phyloP scores from a whole-genome alignment of 2,329 filamentous ascomycete species.

The Aspergillus versicolor region DNA sequence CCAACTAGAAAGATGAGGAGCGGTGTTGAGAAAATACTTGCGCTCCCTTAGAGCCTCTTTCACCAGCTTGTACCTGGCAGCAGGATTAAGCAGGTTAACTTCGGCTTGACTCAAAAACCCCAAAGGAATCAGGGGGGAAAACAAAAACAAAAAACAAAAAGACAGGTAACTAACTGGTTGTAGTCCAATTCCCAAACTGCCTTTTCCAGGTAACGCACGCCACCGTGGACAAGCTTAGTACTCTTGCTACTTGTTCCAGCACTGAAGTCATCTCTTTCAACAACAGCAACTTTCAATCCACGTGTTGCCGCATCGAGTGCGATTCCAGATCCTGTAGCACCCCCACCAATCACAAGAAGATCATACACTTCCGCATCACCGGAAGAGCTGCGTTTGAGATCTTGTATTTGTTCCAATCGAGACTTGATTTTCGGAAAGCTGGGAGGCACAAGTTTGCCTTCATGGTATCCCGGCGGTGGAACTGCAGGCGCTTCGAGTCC shows the following conservation, averaged over 20 bases:
- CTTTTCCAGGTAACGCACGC: slow-evolving; percentile 82
- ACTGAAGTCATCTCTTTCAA: slow-evolving; percentile 81
- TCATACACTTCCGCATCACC: slow-evolving; percentile 59
- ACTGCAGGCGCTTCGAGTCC: slow-evolving; percentile 62
- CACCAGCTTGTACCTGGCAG: slow-evolving; percentile 62
- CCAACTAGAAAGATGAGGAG: slow-evolving; percentile 77
- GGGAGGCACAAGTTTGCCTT: slow-evolving; percentile 57
- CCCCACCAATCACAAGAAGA: slow-evolving; percentile 74
- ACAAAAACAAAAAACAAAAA: background rate
- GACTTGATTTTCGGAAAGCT: slow-evolving; percentile 53
- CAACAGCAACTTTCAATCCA: slow-evolving; percentile 74
- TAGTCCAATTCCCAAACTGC: slow-evolving; percentile 84
- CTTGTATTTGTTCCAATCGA: slow-evolving; percentile 52
- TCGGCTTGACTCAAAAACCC: too few relatives aligned
- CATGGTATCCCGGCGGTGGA: slow-evolving; percentile 61
- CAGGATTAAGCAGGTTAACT: slow-evolving; percentile 7
- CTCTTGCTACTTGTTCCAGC: slow-evolving; percentile 82
- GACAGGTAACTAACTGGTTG: slow-evolving; percentile 59
- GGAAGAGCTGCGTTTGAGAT: slow-evolving; percentile 47
- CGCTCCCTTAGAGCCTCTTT: slow-evolving; percentile 79
- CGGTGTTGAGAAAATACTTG: slow-evolving; percentile 79
- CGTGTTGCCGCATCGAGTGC: slow-evolving; percentile 78
- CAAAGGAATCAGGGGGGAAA: too few relatives aligned
- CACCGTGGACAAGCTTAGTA: slow-evolving; percentile 83
- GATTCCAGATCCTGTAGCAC: slow-evolving; percentile 77